Conservation (phyloP, 164 flowering plant genomes). For the Amborella trichopoda region DNA sequence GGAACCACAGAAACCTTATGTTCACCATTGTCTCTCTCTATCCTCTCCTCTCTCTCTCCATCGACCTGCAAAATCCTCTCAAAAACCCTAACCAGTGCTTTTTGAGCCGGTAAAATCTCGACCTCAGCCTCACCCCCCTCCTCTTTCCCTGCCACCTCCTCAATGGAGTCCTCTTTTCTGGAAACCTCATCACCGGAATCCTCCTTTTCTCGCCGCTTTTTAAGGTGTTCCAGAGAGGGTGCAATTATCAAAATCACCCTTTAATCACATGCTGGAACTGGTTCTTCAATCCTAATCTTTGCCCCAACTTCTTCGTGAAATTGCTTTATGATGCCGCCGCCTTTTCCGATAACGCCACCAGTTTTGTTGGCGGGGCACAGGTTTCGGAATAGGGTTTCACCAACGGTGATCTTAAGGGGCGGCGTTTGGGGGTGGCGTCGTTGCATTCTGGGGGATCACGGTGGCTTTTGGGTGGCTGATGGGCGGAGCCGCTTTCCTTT, state of each 20-base stretch:
- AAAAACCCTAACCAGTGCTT: constrained; percentile 19
- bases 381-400: constrained; percentile 22
- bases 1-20: too few relatives aligned
- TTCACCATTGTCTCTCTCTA: too few relatives aligned
- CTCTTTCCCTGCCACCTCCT: too few relatives aligned
- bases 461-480: constrained; percentile 6
- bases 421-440: too few relatives aligned
- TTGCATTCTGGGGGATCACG: too few relatives aligned
- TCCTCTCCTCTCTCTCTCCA: constrained; percentile 13
- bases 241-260: constrained; percentile 23
- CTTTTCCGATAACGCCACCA: constrained; percentile 30
- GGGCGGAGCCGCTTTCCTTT: constrained; percentile 8
- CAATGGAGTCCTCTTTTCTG: too few relatives aligned
- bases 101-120: constrained; percentile 14
- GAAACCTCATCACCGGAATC: too few relatives aligned
- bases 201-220: too few relatives aligned
- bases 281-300: constrained; percentile 23
- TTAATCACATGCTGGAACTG: constrained; percentile 18
- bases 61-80: constrained; percentile 20
- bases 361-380: constrained; percentile 27
- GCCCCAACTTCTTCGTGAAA: constrained; percentile 27
- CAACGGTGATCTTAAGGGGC: constrained; percentile 11
- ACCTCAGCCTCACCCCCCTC: constrained; percentile 6
- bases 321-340: constrained; percentile 27
- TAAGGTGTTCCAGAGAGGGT: too few relatives aligned